Evolutionary conservation across 306 rosid genomes (phyloP), one percentile per base, ranked within the genome.

Genomic region (Cicer cuneatum): DNA sequence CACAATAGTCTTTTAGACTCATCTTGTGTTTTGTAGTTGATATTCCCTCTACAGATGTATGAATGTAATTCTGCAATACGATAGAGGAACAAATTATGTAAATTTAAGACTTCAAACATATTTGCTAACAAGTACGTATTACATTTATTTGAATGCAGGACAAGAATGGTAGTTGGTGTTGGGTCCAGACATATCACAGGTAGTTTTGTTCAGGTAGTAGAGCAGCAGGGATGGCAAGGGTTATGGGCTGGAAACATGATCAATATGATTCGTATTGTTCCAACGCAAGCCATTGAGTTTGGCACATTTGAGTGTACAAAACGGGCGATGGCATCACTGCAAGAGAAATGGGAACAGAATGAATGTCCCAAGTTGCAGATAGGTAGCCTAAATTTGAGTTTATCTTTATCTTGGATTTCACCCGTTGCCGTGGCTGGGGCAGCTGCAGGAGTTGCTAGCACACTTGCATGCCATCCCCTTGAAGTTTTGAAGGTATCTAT

Each of bases 181-280:
- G 98, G 98, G 18, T 90, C 98, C 0, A 91, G 81, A 87, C 67
- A 79, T 43, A 94, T 94, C 53, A 59, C 77, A 0, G 97, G 94
- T 73, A 94, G 98, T 86, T 91, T 94, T 56, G 0, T 86, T 57
- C 91, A 94, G 89, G 96, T 94, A 56, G 58, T 94, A 83, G 90
- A 94, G 85, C 84, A 87, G 88, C 97, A 94, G 81, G 97, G 98
- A 13, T 94, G 98, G 98, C 93, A 89, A 67, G 98, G 98, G 38
- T 86, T 94, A 70, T 94, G 98, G 98, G 91, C 97, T 63, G 98
- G 98, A 63, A 94, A 94, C 72, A 87, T 87, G 63, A 85, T 94
- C 89, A 94, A 94, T 80, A 94, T 94, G 93, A 24, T 94, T 66
- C 98, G 98, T 53, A 94, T 94, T 77, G 58, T 94, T 76, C 98